phyloP scores from a whole-genome alignment of 2,329 filamentous ascomycete genomes.

The Aspergillus udagawae region DNA sequence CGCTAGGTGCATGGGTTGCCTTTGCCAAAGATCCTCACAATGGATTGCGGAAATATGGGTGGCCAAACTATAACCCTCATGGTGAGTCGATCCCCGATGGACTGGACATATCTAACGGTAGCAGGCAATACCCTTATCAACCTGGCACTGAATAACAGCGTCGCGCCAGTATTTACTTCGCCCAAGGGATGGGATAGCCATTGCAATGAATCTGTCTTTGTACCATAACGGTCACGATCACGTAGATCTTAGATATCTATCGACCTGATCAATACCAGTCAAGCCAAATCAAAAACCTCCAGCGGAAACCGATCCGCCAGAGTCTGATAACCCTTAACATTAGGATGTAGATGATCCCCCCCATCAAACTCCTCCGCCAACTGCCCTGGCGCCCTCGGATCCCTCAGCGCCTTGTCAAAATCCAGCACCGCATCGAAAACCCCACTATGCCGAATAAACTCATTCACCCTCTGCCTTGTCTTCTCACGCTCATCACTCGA shows the following conservation, averaged over 20 bases:
- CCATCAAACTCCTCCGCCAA: slow-evolving; percentile 53
- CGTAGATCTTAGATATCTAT: neutral
- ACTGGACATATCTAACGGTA: neutral
- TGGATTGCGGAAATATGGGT: neutral
- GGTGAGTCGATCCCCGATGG: neutral
- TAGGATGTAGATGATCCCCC: slow-evolving; percentile 64
- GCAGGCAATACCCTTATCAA: neutral
- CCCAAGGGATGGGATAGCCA: neutral
- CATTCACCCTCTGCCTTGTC: slow-evolving; percentile 56
- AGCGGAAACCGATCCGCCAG: slow-evolving; percentile 59
- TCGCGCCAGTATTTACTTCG: neutral
- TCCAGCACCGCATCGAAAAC: slow-evolving; percentile 60
- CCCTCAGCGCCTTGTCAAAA: slow-evolving; percentile 56
- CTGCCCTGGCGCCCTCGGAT: slow-evolving; percentile 47
- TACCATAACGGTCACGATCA: neutral
- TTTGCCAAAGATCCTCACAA: neutral
- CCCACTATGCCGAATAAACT: slow-evolving; percentile 55
- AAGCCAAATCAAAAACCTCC: slow-evolving; percentile 35
- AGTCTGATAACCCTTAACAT: slow-evolving; percentile 55
- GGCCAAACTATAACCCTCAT: neutral
- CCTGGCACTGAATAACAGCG: neutral
- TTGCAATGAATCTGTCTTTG: neutral
- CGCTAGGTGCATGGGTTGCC: neutral
- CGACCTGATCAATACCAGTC: too few species aligned
- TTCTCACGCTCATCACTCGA: slow-evolving; percentile 52